Evolutionary conservation across 768 basidiomycete genomes (phyloP).

Genomic region (Leucosporidium scottii): DNA sequence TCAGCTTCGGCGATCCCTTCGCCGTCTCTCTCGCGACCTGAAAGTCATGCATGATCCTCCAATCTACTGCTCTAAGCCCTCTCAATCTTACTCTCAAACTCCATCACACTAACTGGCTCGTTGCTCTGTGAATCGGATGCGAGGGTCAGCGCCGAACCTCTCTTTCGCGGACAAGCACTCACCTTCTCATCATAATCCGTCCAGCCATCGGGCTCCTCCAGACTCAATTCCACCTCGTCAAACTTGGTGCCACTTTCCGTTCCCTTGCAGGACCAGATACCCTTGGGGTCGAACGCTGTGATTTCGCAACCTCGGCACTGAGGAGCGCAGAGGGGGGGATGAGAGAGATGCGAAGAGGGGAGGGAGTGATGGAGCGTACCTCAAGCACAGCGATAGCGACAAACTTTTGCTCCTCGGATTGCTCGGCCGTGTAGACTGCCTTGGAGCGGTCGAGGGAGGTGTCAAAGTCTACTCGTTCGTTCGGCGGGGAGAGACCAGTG

Average conservation of each 20-base stretch:
- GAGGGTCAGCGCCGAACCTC: too few species aligned
- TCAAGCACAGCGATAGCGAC: slow-evolving; percentile 65
- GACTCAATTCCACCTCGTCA: slow-evolving; percentile 35
- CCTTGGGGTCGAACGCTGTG: slow-evolving; percentile 64
- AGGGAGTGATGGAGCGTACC: too few species aligned
- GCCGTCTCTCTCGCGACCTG: too few species aligned
- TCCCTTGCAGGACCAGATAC: slow-evolving; percentile 70
- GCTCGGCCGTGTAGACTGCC: slow-evolving; percentile 53
- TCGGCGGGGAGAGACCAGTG: neutral
- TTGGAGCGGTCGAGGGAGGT: slow-evolving; percentile 28
- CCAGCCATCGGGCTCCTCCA: slow-evolving; percentile 62
- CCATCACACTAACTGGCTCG: slow-evolving; percentile 63
- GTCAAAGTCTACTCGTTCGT: slow-evolving; percentile 28
- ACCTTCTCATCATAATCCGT: slow-evolving; percentile 89
- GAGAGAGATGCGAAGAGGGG: too few species aligned
- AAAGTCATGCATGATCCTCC: too few species aligned
- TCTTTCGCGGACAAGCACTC: too few species aligned
- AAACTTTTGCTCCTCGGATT: slow-evolving; percentile 50
- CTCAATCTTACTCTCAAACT: slow-evolving; percentile 59
- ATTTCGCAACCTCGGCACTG: slow-evolving; percentile 81
- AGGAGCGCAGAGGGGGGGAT: too few species aligned
- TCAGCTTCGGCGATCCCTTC: too few species aligned
- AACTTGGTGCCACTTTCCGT: slow-evolving; percentile 54
- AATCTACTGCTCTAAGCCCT: slow-evolving; percentile 48
- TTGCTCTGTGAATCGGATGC: slow-evolving; percentile 26